phyloP scores from a whole-genome alignment of 2,329 filamentous ascomycete species.

The Ceratocystis smalleyi region DNA sequence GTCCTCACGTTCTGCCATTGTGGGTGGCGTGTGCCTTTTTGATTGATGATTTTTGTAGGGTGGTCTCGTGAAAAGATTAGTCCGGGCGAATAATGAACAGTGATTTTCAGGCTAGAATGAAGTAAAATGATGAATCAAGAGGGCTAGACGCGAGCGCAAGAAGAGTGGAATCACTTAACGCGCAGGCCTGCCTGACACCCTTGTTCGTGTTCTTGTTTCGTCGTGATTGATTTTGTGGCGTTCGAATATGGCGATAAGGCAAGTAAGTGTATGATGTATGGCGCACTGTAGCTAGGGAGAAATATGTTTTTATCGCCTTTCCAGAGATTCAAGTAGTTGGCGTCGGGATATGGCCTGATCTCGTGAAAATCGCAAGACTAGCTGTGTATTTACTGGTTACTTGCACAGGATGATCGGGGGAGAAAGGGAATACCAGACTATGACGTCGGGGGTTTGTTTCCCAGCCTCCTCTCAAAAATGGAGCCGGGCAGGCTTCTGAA shows the following conservation, averaged over 20 bases:
- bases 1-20: slow-evolving; percentile 15
- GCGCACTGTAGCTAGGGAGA: neutral
- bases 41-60: neutral
- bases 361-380: neutral
- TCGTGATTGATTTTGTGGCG: neutral
- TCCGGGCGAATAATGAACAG: neutral
- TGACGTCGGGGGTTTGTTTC: neutral
- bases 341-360: neutral
- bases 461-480: slow-evolving; percentile 10
- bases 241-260: neutral
- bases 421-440: slow-evolving; percentile 6
- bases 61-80: neutral
- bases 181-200: slow-evolving; percentile 6
- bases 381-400: neutral
- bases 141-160: slow-evolving; percentile 2
- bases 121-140: neutral
- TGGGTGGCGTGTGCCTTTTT: neutral
- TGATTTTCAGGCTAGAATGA: neutral
- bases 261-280: neutral
- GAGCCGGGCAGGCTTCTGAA: slow-evolving; percentile 8
- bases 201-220: slow-evolving; percentile 8
- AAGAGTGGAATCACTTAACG: slow-evolving; percentile 15
- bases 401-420: slow-evolving; percentile 5
- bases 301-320: neutral
- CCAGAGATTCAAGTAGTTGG: neutral